Conservation (phyloP, 2,329 filamentous ascomycete genomes). For the Chrysoporthe cubensis region DNA sequence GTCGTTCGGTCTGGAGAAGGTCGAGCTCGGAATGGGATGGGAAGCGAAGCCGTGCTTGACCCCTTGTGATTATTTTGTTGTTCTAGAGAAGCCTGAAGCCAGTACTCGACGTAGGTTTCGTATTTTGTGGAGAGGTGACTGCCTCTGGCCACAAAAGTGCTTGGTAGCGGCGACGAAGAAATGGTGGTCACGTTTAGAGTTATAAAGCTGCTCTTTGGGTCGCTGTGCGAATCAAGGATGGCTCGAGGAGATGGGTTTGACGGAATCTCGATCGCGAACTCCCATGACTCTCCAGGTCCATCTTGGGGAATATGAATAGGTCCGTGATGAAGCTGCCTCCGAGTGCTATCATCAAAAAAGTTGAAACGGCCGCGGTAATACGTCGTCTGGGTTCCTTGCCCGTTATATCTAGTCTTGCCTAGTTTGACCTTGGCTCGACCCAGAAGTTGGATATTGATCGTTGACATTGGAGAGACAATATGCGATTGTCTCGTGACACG, state of each 20-base stretch:
- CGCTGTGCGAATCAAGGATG: neutral
- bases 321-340: conserved; percentile 28
- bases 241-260: conserved; percentile 17
- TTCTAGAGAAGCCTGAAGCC: conserved; percentile 36
- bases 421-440: conserved; percentile 2
- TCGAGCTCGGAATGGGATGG: conserved; percentile 30
- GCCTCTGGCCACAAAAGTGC: conserved; percentile 14
- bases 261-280: conserved; percentile 37
- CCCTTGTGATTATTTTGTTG: conserved; percentile 13
- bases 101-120: conserved; percentile 43
- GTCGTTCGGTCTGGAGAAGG: conserved; percentile 26
- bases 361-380: conserved; percentile 34
- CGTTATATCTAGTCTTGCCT: neutral
- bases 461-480: conserved; percentile 31
- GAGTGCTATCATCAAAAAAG: conserved; percentile 30
- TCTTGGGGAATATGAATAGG: conserved; percentile 34
- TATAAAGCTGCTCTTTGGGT: conserved; percentile 30
- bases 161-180: conserved; percentile 29
- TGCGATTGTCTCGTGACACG: conserved; percentile 32
- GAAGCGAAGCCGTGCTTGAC: conserved; percentile 30
- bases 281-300: conserved; percentile 32
- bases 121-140: conserved; percentile 19
- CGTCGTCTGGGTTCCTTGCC: neutral
- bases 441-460: conserved; percentile 31
- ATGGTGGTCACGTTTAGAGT: conserved; percentile 18